Percentiles rank a stretch among this genome's conserved stretches.
phyloP scores from a whole-genome alignment of 495 filamentous ascomycete species.

The Stereocaulon alpinum region DNA sequence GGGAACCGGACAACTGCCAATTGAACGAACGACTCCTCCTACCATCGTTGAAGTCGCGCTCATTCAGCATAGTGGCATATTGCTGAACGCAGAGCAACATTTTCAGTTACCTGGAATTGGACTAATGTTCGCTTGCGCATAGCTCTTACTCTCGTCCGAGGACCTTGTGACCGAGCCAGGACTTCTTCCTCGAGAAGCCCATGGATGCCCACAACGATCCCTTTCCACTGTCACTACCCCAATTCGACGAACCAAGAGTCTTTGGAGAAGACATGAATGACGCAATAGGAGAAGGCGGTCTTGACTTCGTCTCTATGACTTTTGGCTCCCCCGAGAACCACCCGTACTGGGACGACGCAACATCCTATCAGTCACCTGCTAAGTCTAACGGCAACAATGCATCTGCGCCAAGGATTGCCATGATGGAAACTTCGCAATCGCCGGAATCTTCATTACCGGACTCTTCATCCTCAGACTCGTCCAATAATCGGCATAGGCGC shows the following conservation, averaged over 20 bases:
- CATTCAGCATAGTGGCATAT: neutral
- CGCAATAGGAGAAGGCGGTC: slow-evolving; percentile 7
- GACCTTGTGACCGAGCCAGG: neutral
- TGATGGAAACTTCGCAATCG: slow-evolving; percentile 1
- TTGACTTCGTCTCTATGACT: slow-evolving; percentile 5
- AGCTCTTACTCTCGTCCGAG: neutral
- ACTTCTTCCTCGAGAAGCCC: slow-evolving; percentile 1
- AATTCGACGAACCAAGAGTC: slow-evolving; percentile 8
- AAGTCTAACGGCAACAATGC: slow-evolving; percentile 8
- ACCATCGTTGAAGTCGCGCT: neutral
- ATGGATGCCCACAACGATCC: slow-evolving; percentile 17
- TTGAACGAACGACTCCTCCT: neutral
- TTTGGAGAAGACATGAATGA: slow-evolving; percentile 12
- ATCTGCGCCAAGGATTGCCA: neutral
- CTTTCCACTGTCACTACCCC: slow-evolving; percentile 16
- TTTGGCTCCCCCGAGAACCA: slow-evolving; percentile 2
- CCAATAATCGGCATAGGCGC: slow-evolving; percentile 30
- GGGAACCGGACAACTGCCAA: neutral
- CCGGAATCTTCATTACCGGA: slow-evolving; percentile 25
- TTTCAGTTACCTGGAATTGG: neutral
- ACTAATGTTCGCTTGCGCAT: slow-evolving; percentile 2
- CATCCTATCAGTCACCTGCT: slow-evolving; percentile 3
- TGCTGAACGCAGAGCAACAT: neutral
- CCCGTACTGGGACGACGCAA: slow-evolving; percentile 3
- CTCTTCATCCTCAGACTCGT: slow-evolving; percentile 37